These are phyloP conservation scores for Telopea speciosissima DNA, from an alignment of 177 flowering plant genomes.

Conservation along the genomic window DNA sequence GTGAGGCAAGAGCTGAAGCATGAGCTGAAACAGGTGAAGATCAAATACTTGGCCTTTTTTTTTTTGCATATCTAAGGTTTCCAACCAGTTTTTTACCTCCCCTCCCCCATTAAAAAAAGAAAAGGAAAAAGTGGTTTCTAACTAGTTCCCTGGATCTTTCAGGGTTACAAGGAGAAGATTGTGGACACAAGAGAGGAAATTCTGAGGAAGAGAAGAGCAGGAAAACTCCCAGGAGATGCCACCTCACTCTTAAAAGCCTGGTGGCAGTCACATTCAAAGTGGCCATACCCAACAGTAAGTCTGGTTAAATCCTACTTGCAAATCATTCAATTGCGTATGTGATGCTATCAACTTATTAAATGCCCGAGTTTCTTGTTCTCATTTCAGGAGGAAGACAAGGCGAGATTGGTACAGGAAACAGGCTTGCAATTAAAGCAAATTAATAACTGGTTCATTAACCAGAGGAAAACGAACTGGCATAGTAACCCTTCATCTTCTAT, in stretches of 20 bases:
- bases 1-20: slow-evolving; percentile 82
- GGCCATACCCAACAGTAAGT: slow-evolving; percentile 85
- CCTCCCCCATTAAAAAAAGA: too few relatives aligned
- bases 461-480: slow-evolving; percentile 87
- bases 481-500: slow-evolving; percentile 62
- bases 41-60: background rate
- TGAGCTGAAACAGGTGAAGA: slow-evolving; percentile 62
- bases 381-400: slow-evolving; percentile 82
- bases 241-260: slow-evolving; percentile 64
- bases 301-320: background rate
- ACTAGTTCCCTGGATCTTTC: background rate
- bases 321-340: background rate
- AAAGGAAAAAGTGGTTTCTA: too few relatives aligned
- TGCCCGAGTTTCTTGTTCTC: background rate
- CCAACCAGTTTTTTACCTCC: too few relatives aligned
- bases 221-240: slow-evolving; percentile 76
- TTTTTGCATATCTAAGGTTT: background rate
- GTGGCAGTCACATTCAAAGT: slow-evolving; percentile 81
- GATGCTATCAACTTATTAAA: background rate
- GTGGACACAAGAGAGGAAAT: slow-evolving; percentile 71
- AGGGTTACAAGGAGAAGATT: slow-evolving; percentile 76
- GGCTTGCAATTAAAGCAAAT: slow-evolving; percentile 86
- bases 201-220: slow-evolving; percentile 66
- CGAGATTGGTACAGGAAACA: slow-evolving; percentile 76
- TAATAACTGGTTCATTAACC: slow-evolving; percentile 89